Evolutionary conservation across 2,329 filamentous ascomycete species (phyloP).

Genomic region (Drechslerella dactyloides): DNA sequence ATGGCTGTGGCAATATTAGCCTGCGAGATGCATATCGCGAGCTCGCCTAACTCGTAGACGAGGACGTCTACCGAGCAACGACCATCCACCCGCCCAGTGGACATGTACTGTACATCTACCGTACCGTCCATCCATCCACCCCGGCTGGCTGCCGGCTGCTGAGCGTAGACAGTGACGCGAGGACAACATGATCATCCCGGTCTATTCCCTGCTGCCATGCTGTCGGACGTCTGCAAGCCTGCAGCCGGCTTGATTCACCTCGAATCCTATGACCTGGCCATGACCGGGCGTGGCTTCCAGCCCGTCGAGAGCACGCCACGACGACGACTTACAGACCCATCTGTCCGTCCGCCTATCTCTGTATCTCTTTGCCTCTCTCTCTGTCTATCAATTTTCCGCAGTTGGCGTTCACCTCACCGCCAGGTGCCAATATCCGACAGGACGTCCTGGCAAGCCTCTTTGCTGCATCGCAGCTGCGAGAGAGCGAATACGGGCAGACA

Average conservation of each 20-base stretch:
- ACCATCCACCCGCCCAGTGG: too few relatives aligned
- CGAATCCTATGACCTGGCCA: conserved; percentile 3
- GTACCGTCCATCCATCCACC: too few relatives aligned
- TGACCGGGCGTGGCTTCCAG: conserved; percentile 32
- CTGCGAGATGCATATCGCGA: too few relatives aligned
- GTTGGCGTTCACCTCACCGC: not conserved
- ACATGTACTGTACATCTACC: too few relatives aligned
- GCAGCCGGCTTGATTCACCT: not conserved
- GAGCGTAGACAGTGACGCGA: too few relatives aligned
- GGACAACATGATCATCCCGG: not conserved
- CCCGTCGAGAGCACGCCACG: conserved; percentile 25
- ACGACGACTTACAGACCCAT: conserved; percentile 31
- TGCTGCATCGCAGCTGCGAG: not conserved
- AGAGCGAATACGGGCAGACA: not conserved
- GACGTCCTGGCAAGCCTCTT: not conserved
- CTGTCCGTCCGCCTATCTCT: not conserved
- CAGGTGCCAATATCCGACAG: not conserved
- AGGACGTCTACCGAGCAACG: too few relatives aligned
- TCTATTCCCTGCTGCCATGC: not conserved
- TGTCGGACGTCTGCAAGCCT: not conserved
- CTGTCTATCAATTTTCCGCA: not conserved
- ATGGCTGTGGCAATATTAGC: too few relatives aligned
- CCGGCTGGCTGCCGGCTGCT: too few relatives aligned
- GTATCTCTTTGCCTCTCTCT: not conserved
- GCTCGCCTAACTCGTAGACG: too few relatives aligned